Conservation (phyloP, 495 filamentous ascomycete species). For the Xanthoparmelia taractica region DNA sequence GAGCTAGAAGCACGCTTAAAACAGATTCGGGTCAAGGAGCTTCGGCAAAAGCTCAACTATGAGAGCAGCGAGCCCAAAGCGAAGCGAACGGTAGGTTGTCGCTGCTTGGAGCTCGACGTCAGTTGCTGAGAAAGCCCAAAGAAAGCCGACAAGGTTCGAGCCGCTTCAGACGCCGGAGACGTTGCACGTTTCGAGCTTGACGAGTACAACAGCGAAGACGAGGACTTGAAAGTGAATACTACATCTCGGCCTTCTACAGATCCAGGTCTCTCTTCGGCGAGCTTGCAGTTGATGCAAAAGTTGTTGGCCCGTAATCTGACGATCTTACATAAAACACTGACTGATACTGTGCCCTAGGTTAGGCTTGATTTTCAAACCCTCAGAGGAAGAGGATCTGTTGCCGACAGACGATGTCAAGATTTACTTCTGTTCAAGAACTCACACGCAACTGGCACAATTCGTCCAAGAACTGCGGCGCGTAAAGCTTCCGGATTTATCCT, state of each 20-base stretch:
- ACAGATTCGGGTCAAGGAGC: constrained; percentile 62
- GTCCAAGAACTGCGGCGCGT: constrained; percentile 84
- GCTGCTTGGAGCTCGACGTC: neutral
- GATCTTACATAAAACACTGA: neutral
- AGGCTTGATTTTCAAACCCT: constrained; percentile 25
- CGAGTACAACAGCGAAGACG: constrained; percentile 70
- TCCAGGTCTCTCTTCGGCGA: constrained; percentile 51
- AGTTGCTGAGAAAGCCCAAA: constrained; percentile 18
- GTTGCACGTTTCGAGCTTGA: constrained; percentile 71
- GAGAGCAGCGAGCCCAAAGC: constrained; percentile 43
- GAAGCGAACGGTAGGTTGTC: constrained; percentile 33
- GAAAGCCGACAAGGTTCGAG: constrained; percentile 32
- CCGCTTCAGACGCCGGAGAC: constrained; percentile 39
- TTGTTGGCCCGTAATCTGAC: constrained; percentile 12
- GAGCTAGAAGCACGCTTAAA: constrained; percentile 65
- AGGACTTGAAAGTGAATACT: constrained; percentile 27
- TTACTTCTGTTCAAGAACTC: constrained; percentile 90
- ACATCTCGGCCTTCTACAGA: constrained; percentile 22
- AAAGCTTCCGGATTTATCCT: constrained; percentile 55
- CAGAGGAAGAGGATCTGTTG: constrained; percentile 44
- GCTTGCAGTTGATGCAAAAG: constrained; percentile 56
- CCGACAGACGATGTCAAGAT: constrained; percentile 62
- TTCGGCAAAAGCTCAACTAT: constrained; percentile 44
- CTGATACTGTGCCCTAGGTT: constrained; percentile 25
- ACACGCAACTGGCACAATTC: constrained; percentile 92